phyloP scores from a whole-genome alignment of 306 rosid genomes.

The Cucumis melo region DNA sequence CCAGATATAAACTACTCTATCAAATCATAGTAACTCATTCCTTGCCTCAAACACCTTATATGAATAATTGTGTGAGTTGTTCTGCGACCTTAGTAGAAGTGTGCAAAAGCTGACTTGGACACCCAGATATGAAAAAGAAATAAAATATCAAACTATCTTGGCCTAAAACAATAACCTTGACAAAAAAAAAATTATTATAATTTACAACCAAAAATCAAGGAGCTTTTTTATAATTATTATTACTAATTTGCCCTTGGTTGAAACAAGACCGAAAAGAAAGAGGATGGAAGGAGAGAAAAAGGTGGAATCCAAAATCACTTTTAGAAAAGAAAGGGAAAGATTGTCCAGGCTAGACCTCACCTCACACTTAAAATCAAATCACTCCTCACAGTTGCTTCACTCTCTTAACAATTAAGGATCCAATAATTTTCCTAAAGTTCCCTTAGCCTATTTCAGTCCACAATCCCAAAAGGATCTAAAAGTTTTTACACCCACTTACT shows the following conservation, averaged over 20 bases:
- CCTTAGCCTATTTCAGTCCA: background rate
- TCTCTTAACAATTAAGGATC: constrained; percentile 52
- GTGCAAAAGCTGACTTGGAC: no score
- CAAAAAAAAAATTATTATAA: no score
- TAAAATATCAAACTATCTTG: no score
- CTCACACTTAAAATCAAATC: background rate
- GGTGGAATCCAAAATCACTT: constrained; percentile 17
- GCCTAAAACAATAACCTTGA: no score
- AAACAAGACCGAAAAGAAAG: background rate
- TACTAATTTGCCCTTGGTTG: background rate
- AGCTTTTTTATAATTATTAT: background rate
- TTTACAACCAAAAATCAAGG: background rate
- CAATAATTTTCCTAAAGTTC: background rate
- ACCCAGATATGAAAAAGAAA: no score
- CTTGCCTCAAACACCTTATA: no score
- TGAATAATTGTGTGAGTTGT: no score
- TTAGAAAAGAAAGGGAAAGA: constrained; percentile 24
- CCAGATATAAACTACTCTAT: no score
- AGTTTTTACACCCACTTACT: background rate
- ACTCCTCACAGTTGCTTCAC: constrained; percentile 2
- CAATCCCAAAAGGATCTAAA: background rate
- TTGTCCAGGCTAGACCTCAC: constrained; percentile 42
- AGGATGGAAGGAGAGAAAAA: background rate
- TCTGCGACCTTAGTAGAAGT: no score
- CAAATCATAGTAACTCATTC: no score